Evolutionary conservation across 495 filamentous ascomycete genomes (phyloP), one percentile per base, ranked within the genome.

Genomic region (Aspergillus mulundensis): DNA sequence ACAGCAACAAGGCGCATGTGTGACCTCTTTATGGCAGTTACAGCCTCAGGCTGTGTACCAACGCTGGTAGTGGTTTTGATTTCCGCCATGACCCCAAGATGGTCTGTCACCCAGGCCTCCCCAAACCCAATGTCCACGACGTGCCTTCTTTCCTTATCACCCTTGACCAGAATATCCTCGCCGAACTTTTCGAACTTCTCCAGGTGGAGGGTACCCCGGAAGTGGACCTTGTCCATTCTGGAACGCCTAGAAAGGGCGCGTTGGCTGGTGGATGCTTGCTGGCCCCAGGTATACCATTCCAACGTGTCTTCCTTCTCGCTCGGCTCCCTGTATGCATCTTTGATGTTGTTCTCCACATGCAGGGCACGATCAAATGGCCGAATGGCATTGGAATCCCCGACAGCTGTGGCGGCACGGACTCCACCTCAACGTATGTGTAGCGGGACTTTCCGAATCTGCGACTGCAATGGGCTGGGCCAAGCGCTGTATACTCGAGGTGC

Each of bases 101-200:
- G 57, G 50, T 59, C 57, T 39, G 57, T 59, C 4, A 59, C 57
- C 57, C 57, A 59, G 16, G 51, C 7, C 50, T 44, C 50, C 23
- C 54, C 51, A 38, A 44, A 54, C 14, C 51, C 57, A 14, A 54
- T 34, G 24, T 11, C 50, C 21, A 59, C 18, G 4, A 54, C 36
- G 7, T 15, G 21, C 44, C 16, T 36, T 2, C 15, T 7, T 14
- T 54, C 44, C 24, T 45, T 15, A 5, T 59, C 38, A 6, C 24
- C 50, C 4, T 45, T 36, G 12, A 40, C 12, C 36, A 50, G 5
- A 8, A 59, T 38, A 18, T 24, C 57, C 20, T 20, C 50, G 12
- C 57, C 57, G 39, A 59, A 44, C 25, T 50, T 38, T 38, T 59
- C 44, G 21, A 59, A 44, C 15, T 12, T 28, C 6, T 43, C 0